Conservation (phyloP, 768 basidiomycete genomes). For the Mycena belliarum region DNA sequence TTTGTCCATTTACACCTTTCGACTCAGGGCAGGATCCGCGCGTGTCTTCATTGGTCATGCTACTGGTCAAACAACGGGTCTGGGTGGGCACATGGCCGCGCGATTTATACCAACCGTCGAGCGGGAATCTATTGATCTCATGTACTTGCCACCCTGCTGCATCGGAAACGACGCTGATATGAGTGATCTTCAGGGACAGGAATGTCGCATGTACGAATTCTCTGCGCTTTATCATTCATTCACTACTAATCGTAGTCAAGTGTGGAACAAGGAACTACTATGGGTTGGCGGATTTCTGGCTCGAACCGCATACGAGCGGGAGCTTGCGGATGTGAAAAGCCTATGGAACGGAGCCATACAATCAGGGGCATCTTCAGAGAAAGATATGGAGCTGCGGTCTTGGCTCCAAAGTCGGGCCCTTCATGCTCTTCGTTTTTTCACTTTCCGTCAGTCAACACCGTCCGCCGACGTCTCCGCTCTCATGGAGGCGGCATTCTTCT, state of each 20-base stretch:
- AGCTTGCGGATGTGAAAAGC: constrained; percentile 61
- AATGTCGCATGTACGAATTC: constrained; percentile 66
- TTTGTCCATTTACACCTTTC: background rate
- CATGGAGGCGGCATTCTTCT: constrained; percentile 80
- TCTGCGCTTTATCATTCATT: constrained; percentile 3
- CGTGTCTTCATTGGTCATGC: constrained; percentile 91
- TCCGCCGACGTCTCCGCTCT: constrained; percentile 71
- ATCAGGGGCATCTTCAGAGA: constrained; percentile 28
- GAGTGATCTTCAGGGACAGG: constrained; percentile 56
- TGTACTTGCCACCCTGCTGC: constrained; percentile 47
- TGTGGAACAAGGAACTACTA: constrained; percentile 91
- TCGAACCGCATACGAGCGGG: constrained; percentile 82
- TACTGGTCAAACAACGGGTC: constrained; percentile 89
- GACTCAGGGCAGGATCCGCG: constrained; percentile 58
- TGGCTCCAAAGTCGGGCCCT: constrained; percentile 63
- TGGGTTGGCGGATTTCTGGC: constrained; percentile 75
- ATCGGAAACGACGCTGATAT: background rate
- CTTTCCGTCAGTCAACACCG: constrained; percentile 86
- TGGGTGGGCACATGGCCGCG: constrained; percentile 64
- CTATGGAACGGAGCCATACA: constrained; percentile 57
- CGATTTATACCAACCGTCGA: constrained; percentile 96
- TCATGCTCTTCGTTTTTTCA: constrained; percentile 88
- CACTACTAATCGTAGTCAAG: constrained; percentile 33
- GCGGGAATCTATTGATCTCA: constrained; percentile 87
- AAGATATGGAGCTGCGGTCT: constrained; percentile 43